These are phyloP conservation scores for Thalassiosira hispida DNA, from an alignment of 352 stramenopile genomes.

Conservation along the genomic window DNA sequence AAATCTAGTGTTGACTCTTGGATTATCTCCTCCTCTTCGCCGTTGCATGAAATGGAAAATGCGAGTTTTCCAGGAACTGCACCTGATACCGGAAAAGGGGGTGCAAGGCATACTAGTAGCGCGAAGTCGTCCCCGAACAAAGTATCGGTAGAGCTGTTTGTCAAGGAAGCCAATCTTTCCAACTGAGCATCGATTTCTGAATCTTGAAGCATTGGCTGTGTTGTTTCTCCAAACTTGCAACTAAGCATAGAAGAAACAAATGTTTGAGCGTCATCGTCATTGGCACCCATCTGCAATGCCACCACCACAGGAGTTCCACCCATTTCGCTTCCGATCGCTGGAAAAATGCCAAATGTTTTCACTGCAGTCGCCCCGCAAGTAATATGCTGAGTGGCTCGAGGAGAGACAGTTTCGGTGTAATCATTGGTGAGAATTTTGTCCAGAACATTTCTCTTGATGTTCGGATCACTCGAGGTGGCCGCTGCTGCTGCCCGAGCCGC, in stretches of 20 bases:
- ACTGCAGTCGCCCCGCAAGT: conserved; percentile 6
- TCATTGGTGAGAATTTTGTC: conserved; percentile 21
- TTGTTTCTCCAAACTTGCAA: conserved; percentile 37
- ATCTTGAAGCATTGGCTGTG: conserved; percentile 1
- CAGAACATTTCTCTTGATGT: conserved; percentile 11
- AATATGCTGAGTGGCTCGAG: conserved; percentile 16
- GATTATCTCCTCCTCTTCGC: background rate
- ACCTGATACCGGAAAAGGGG: conserved; percentile 12
- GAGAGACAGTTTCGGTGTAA: background rate
- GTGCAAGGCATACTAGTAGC: conserved; percentile 14
- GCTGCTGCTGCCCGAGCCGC: background rate
- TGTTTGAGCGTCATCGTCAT: background rate
- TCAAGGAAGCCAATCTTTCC: background rate
- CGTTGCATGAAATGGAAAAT: conserved; percentile 27
- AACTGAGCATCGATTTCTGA: conserved; percentile 13
- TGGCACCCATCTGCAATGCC: background rate
- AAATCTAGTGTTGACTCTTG: conserved; percentile 9
- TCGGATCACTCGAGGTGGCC: background rate
- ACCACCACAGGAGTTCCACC: conserved; percentile 29
- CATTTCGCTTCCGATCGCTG: conserved; percentile 28
- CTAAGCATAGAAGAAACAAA: conserved; percentile 4
- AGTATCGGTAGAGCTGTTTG: conserved; percentile 4
- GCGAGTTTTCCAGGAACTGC: conserved; percentile 15
- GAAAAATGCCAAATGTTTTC: conserved; percentile 27
- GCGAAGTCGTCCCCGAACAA: background rate